phyloP scores from a whole-genome alignment of 768 basidiomycete species.

The Suillus bovinus region DNA sequence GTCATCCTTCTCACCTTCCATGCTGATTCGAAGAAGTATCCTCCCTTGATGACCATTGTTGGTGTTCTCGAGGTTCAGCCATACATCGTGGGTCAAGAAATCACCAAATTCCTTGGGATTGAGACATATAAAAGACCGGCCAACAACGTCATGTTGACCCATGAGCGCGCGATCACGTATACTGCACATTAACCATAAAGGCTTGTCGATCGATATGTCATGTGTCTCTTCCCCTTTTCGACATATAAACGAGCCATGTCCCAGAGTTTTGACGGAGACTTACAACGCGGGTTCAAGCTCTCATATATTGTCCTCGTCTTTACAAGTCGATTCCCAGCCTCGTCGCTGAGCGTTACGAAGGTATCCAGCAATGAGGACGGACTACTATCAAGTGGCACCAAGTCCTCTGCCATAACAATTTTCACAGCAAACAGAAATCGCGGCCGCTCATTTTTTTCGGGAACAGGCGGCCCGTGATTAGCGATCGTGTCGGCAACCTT shows the following conservation, averaged over 20 bases:
- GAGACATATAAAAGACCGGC: conserved; percentile 88
- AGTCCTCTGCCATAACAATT: conserved; percentile 85
- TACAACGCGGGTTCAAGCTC: conserved; percentile 85
- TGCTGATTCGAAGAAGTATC: conserved; percentile 85
- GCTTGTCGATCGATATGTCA: conserved; percentile 89
- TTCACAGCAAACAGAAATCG: conserved; percentile 92
- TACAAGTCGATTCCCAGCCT: conserved; percentile 83
- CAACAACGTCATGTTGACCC: conserved; percentile 92
- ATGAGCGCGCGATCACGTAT: conserved; percentile 87
- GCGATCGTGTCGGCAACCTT: conserved; percentile 68
- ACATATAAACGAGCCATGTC: conserved; percentile 11
- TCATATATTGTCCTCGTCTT: conserved; percentile 98
- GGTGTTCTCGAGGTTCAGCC: conserved; percentile 82
- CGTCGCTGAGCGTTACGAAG: conserved; percentile 93
- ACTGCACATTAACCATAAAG: conserved; percentile 97
- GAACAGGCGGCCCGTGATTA: conserved; percentile 62
- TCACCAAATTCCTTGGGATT: conserved; percentile 89
- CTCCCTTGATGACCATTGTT: conserved; percentile 57
- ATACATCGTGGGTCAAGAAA: conserved; percentile 86
- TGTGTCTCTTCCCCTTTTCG: conserved; percentile 92
- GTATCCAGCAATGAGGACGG: conserved; percentile 85
- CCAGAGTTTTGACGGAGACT: conserved; percentile 29
- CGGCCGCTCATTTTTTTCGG: conserved; percentile 64
- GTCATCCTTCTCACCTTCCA: conserved; percentile 99
- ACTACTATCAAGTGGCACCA: conserved; percentile 75